Evolutionary conservation across 169 alveolate species (phyloP), one percentile per base, ranked within the genome.

Genomic region (Theileria annulata): DNA sequence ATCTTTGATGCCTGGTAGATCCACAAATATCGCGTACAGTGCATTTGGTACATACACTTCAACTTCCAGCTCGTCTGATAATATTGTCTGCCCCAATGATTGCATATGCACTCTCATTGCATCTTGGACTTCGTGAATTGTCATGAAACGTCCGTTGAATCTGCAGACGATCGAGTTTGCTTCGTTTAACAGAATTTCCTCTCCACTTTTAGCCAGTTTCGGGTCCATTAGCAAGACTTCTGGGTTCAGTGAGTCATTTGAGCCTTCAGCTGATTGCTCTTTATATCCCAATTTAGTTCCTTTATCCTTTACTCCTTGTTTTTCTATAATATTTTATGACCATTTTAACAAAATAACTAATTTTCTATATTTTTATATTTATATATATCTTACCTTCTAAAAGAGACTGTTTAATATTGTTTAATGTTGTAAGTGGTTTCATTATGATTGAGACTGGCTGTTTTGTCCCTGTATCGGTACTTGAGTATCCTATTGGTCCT

Each of bases 1-100:
- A 68, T 94, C 97, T 60, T 94, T 94, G 64, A 94, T 85, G 5
- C 97, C 97, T 2, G 97, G 97, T 19, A 94, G 76, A 63, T 94
- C 97, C n/a, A 94, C 97, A 59, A 94, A 90, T 0, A 94, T 94
- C 35, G 96, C 96, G 70, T 93, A 92, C 13, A 92, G 94, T n/a
- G 94, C 95, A 74, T 87, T 87, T 27, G 96, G 96, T 28, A 92
- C 92, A 66, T 87, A 86, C 17, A 93, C 92, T 68, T 93, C 96
- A 30, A 93, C 95, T 62, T 92, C 95, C 81, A 93, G 77, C 62
- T 93, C 96, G 25, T 88, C 91, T 0, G 93, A 70, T 25, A 88
- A 49, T 71, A 93, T 92, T 56, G 85, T 67, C 28, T 88, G 92
- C 8, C 92, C 95, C 74, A 88, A 70, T 21, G 87, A 59, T 19